Percentiles rank a stretch among this genome's conserved stretches.
Evolutionary conservation across 2,329 filamentous ascomycete species (phyloP).

Genomic region (Pseudocercospora cruenta): DNA sequence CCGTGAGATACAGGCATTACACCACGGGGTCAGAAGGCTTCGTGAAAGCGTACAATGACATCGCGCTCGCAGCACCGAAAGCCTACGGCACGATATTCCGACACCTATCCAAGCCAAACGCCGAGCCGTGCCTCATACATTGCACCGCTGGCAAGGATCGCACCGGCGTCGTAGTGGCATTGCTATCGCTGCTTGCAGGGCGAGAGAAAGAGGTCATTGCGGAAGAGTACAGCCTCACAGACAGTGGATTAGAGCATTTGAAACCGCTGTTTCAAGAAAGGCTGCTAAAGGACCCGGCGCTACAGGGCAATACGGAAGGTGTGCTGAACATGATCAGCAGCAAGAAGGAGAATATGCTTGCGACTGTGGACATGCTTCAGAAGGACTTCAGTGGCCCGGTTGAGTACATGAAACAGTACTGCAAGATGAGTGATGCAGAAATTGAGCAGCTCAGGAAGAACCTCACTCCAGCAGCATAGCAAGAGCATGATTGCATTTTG

Average conservation of each 20-base stretch:
- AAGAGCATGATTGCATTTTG: neutral
- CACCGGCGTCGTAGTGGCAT: conserved; percentile 70
- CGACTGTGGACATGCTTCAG: conserved; percentile 58
- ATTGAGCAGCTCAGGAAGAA: conserved; percentile 58
- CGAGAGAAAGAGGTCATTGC: conserved; percentile 64
- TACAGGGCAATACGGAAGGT: conserved; percentile 51
- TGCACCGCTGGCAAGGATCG: conserved; percentile 80
- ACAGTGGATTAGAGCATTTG: conserved; percentile 58
- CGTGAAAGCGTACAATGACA: conserved; percentile 64
- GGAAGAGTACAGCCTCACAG: conserved; percentile 69
- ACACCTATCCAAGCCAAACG: conserved; percentile 55
- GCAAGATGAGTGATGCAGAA: conserved; percentile 60
- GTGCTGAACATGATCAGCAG: conserved; percentile 50
- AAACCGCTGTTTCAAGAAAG: conserved; percentile 54
- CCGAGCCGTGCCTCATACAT: conserved; percentile 65
- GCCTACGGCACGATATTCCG: conserved; percentile 63
- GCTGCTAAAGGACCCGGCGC: conserved; percentile 56
- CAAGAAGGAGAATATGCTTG: conserved; percentile 56
- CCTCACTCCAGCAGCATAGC: conserved; percentile 15
- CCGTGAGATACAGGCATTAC: conserved; percentile 64
- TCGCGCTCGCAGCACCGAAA: conserved; percentile 58
- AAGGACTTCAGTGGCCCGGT: conserved; percentile 66
- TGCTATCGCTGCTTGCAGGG: conserved; percentile 67
- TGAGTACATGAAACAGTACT: conserved; percentile 62
- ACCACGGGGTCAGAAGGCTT: conserved; percentile 63